Base-by-base conservation (phyloP, 1,139 yeast species). In the Zygosaccharomyces pseudobailii region DNA sequence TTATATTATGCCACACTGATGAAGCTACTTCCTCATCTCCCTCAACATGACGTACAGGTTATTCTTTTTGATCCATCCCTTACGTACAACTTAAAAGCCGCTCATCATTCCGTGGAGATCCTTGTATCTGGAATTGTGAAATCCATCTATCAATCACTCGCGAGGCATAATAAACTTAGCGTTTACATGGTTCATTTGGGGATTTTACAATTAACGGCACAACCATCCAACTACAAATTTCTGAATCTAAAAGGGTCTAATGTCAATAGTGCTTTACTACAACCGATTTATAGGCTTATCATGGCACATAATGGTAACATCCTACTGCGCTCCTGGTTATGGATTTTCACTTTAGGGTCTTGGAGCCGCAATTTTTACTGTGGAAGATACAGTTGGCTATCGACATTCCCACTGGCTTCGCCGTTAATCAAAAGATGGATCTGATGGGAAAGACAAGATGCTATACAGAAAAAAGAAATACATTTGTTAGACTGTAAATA, bases 161-260 rank as follows among this genome's bases (percentile, higher is more conserved):
- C 46, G 30, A 42, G 37, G 4, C 54, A 57, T 36, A 45, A 45
- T 6, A 47, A 48, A 6, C 40, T 59, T 21, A 46, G 47, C 33
- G 53, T 56, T 1, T 54, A 50, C 46, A 53, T 55, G 56, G 47
- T 62, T 20, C 57, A 64, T 43, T 36, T 64, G 6, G 68, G 68
- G 9, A 44, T 62, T 3, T 43, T 64, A 31, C 58, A 59, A 40
- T 52, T 64, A 24, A 63, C 61, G 3, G 65, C 66, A 3, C 66
- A 63, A 43, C 58, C 64, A 8, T 62, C 67, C 10, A 63, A 59
- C 41, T 64, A 62, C 46, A 64, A 64, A 49, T 59, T 60, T 45
- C 44, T 63, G 36, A 50, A 54, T 5, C 36, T 52, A 17, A 40
- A 39, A 21, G 68, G 68, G 5, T 51, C 61, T 1, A 54, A 59